Conservation (phyloP, 805 yeast species). For the Nakazawaea ishiwadae region DNA sequence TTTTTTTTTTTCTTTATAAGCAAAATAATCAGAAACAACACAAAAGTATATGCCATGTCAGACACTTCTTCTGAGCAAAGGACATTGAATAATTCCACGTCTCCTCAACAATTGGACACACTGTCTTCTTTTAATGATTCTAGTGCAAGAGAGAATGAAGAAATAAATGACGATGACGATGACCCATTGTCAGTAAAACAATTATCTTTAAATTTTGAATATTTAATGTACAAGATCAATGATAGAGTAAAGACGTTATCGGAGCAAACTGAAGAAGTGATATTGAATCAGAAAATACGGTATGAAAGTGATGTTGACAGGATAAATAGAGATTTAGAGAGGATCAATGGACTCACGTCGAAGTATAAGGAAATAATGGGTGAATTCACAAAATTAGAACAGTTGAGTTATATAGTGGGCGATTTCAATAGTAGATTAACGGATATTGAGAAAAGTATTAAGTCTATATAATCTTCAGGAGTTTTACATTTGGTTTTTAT, state of each 20-base stretch:
- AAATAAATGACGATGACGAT: slow-evolving; percentile 25
- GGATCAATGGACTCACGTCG: slow-evolving; percentile 16
- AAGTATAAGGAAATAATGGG: slow-evolving; percentile 22
- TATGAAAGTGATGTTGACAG: slow-evolving; percentile 19
- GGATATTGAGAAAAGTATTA: slow-evolving; percentile 18
- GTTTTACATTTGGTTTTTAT: not conserved
- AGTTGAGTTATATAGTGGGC: slow-evolving; percentile 23
- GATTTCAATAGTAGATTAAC: slow-evolving; percentile 24
- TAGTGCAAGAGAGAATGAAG: too few relatives aligned
- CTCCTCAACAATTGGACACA: not conserved
- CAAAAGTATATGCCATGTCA: too few relatives aligned
- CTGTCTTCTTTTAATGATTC: not conserved
- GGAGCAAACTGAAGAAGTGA: slow-evolving; percentile 23
- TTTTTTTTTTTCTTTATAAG: not conserved
- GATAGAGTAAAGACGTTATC: slow-evolving; percentile 44
- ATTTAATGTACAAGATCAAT: slow-evolving; percentile 55
- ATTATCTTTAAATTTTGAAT: slow-evolving; percentile 60
- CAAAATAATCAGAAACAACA: not conserved
- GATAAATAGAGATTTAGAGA: slow-evolving; percentile 18
- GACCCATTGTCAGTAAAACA: slow-evolving; percentile 64
- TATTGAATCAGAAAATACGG: slow-evolving; percentile 19
- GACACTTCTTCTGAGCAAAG: slow-evolving; percentile 2
- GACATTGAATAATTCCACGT: not conserved
- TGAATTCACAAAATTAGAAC: slow-evolving; percentile 30
- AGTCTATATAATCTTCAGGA: not conserved